Evolutionary conservation across 176 grass and related monocot genomes (phyloP), one percentile per base, ranked within the genome.

Genomic region (Secale cereale): DNA sequence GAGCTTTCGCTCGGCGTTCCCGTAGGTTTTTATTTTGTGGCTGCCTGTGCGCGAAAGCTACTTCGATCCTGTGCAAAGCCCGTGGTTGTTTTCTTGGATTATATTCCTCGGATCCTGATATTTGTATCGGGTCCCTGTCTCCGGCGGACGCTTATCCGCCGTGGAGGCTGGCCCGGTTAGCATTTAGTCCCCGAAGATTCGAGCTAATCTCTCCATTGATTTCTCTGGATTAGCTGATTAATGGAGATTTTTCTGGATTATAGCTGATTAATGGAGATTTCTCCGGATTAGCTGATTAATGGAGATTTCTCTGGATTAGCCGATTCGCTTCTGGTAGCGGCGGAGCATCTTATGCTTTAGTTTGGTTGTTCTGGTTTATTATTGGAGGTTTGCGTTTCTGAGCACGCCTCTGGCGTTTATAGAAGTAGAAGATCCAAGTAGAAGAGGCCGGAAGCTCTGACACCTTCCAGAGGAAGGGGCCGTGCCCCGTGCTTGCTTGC

Each of bases 1-100:
- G 25, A 81, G 23, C 41, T 48, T 65, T 54, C 9, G 32, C 10
- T 74, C 35, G 8, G 37, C 25, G n/a, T 74, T 40, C 31, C 20
- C 0, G 56, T 65, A 46, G 22, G 5, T 45, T 19, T 82, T 48
- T 76, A 2, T 41, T 41, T 41, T 78, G 81, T 76, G 81, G 80
- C 2, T 70, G 50, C 13, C 6, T 81, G 39, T 19, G 76, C 29
- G 61, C 62, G 85, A 80, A 70, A 91, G 81, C 85, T 81, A 91
- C 76, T 25, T 22, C 52, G 52, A 12, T 65, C 50, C 37, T 36
- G 12, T 28, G 46, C 63, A 32, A 31, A 54, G 74, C 68, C 69
- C 52, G 46, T 14, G 33, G 81, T 70, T 84, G 27, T 84, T 76
- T 54, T 91, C 61, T 80, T 50, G 46, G 14, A 76, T 65, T 59